A percentile compares a stretch with the other conserved stretches of the same genome.
phyloP scores from a whole-genome alignment of 2,329 filamentous ascomycete species.

The Scedosporium aurantiacum region DNA sequence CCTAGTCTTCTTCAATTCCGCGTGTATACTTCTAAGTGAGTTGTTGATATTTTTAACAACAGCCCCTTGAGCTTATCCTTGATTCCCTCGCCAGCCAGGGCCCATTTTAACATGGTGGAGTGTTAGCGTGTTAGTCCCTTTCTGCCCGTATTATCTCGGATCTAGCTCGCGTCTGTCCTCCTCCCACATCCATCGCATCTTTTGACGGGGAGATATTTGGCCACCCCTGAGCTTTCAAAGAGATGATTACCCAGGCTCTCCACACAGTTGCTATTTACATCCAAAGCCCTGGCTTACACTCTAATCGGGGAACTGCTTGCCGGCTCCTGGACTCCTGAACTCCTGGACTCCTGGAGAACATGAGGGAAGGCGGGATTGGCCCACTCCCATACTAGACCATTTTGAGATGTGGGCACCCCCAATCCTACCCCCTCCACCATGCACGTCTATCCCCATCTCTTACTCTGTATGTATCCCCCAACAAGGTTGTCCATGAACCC shows the following conservation, averaged over 20 bases:
- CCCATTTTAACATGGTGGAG: no score
- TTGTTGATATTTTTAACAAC: background rate
- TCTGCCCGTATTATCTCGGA: no score
- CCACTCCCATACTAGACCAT: background rate
- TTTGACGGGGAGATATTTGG: background rate
- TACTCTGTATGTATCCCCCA: background rate
- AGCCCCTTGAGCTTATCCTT: background rate
- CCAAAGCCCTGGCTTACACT: background rate
- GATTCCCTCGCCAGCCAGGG: no score
- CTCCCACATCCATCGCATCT: background rate
- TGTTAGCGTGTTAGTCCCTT: no score
- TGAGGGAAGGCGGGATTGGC: background rate
- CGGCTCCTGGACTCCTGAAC: background rate
- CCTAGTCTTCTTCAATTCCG: background rate
- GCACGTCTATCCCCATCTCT: background rate
- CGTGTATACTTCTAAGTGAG: background rate
- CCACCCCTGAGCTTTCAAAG: background rate
- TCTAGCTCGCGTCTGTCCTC: no score
- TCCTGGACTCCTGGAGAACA: background rate
- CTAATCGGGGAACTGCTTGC: background rate
- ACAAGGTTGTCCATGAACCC: background rate
- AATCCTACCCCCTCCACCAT: no score
- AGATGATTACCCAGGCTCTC: background rate
- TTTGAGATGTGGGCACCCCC: no score
- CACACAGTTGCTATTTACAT: background rate